Base-by-base conservation (phyloP, 176 grass and related monocot genomes). In the Oropetium thomaeum region DNA sequence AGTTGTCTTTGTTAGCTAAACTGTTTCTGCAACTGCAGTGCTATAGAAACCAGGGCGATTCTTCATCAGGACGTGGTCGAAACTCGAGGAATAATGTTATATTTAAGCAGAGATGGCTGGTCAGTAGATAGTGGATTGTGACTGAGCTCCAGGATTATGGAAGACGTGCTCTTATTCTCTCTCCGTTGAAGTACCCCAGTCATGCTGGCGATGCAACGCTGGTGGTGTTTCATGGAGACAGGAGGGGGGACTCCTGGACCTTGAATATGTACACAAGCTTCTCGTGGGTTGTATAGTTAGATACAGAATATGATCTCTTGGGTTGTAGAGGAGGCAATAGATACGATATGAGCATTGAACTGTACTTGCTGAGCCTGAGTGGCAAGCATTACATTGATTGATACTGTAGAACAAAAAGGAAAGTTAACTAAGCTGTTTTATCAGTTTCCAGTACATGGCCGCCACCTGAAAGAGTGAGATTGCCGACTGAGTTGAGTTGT, bases 21-120 rank as follows among this genome's bases (percentile, higher is more conserved):
- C 20, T 55, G 55, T 16, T 59, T 16, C 25, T 4, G 32, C 60
- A 49, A 23, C 26, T 27, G 67, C 86, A 98, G 95, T 98, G 95
- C 75, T 98, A 98, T 62, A 86, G 91, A 5, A 91, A 91, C 58
- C 91, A 89, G 74, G 91, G 95, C n/a, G 95, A 94, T 59, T 92
- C 89, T n/a, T 68, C 83, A 17, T 90, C 93, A 52, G 75, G 58
- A 52, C 86, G 49, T 13, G 84, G 88, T 10, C 78, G 37, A 9
- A 88, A 67, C 67, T 83, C 85, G 26, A 89, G 90, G 79, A 85
- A 90, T 83, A 81, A 84, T 65, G 60, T 68, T 69, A 83, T 86
- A 79, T 93, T 98, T 13, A 98, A 91, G 54, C 79, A 84, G 72
- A 86, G 93, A 2, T 97, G 90, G 93, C 85, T 97, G 48, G 87